Evolutionary conservation across 2,329 filamentous ascomycete genomes (phyloP).

Genomic region (Catunica adiposa): DNA sequence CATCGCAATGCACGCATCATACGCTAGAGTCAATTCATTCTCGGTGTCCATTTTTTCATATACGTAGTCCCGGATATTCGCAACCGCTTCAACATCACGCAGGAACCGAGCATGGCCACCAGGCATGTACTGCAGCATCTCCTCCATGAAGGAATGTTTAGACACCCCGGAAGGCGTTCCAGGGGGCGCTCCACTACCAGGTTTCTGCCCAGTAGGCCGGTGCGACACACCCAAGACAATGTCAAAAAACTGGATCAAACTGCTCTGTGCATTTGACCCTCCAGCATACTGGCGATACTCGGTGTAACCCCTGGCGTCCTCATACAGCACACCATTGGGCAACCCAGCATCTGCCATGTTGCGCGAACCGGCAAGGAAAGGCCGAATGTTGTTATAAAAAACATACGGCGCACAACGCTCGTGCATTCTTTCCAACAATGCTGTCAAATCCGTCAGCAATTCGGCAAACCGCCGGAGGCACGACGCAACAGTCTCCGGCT

Average conservation of each 20-base stretch:
- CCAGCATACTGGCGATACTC: conserved; percentile 74
- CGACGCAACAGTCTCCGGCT: conserved; percentile 54
- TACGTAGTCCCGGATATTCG: conserved; percentile 80
- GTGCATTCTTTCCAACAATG: conserved; percentile 73
- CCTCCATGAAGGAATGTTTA: conserved; percentile 79
- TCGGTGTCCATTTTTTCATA: conserved; percentile 39
- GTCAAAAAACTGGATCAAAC: conserved; percentile 94
- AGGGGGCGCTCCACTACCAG: conserved; percentile 19
- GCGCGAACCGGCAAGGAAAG: conserved; percentile 88
- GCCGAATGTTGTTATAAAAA: conserved; percentile 92
- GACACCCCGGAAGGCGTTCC: conserved; percentile 36
- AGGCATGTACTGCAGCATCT: conserved; percentile 97
- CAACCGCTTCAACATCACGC: conserved; percentile 56
- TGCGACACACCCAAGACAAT: conserved; percentile 80
- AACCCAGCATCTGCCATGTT: conserved; percentile 94
- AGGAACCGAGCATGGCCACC: conserved; percentile 82
- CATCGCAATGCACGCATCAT: conserved; percentile 73
- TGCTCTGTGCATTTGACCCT: conserved; percentile 93
- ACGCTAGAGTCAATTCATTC: conserved; percentile 56
- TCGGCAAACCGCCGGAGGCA: conserved; percentile 74
- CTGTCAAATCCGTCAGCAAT: conserved; percentile 67
- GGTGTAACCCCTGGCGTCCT: conserved; percentile 53
- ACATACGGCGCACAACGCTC: conserved; percentile 87
- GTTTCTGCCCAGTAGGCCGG: conserved; percentile 59
- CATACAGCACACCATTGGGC: conserved; percentile 73